Conservation (phyloP, 208 protist genomes). For the Wallacemonas rigidus region DNA sequence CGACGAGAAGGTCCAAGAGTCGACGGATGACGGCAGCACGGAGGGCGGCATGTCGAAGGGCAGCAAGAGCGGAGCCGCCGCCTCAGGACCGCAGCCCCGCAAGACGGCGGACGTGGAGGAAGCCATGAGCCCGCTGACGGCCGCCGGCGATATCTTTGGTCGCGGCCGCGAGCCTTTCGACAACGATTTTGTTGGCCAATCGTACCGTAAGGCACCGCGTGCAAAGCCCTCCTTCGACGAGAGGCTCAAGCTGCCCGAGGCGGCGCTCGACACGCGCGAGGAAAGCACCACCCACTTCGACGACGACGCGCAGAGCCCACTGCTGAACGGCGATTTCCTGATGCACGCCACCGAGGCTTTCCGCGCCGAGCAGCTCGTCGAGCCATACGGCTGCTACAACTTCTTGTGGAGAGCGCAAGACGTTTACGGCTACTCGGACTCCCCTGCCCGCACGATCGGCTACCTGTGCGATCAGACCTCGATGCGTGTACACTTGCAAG, state of each 20-base stretch:
- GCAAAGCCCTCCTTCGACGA: conserved; percentile 7
- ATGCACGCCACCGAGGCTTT: conserved; percentile 21
- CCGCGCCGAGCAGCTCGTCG: conserved; percentile 27
- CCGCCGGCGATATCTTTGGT: conserved; percentile 35
- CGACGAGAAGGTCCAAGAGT: background rate
- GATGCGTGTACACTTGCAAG: conserved; percentile 35
- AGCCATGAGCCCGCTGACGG: background rate
- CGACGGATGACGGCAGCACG: background rate
- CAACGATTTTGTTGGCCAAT: conserved; percentile 25
- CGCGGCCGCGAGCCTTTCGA: conserved; percentile 41
- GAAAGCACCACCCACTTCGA: conserved; percentile 14
- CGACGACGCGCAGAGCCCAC: conserved; percentile 18
- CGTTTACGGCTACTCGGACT: conserved; percentile 31
- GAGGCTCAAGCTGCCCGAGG: background rate
- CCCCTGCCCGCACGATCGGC: conserved; percentile 25
- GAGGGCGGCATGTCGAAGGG: conserved; percentile 2
- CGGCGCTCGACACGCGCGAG: conserved; percentile 5
- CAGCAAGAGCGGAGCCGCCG: background rate
- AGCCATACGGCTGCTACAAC: conserved; percentile 42
- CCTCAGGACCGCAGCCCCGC: background rate
- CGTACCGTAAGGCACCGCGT: background rate
- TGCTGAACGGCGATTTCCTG: conserved; percentile 13
- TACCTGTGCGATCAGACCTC: conserved; percentile 30
- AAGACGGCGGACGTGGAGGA: conserved; percentile 1
- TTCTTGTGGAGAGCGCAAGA: conserved; percentile 32